Evolutionary conservation across 257 asterid genomes (phyloP).

Genomic region (Lithospermum erythrorhizon): DNA sequence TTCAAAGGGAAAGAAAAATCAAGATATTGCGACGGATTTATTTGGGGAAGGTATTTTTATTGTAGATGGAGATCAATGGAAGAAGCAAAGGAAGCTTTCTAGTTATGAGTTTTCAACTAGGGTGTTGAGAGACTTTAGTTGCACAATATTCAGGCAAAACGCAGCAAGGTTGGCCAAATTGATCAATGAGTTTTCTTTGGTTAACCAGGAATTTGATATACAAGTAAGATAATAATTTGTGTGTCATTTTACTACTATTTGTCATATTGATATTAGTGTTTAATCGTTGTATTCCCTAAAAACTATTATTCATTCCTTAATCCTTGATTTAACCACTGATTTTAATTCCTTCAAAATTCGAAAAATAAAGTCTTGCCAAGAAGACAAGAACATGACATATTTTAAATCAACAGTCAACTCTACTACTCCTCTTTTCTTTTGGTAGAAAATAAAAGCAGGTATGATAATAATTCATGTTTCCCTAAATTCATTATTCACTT

Average conservation of each 20-base stretch:
- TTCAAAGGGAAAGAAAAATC: conserved; percentile 38
- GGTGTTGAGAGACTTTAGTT: conserved; percentile 59
- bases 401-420: too few relatives aligned
- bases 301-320: too few relatives aligned
- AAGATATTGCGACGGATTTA: conserved; percentile 31
- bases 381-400: too few relatives aligned
- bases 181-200: conserved; percentile 17
- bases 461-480: too few relatives aligned
- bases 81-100: conserved; percentile 57
- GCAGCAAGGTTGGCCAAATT: conserved; percentile 33
- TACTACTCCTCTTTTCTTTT: too few relatives aligned
- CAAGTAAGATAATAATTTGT: conserved; percentile 34
- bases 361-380: too few relatives aligned
- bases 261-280: too few relatives aligned
- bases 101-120: conserved; percentile 69
- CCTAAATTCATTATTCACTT: too few relatives aligned
- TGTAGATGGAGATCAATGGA: conserved; percentile 73
- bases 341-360: too few relatives aligned
- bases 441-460: too few relatives aligned
- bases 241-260: background rate
- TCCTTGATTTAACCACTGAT: too few relatives aligned
- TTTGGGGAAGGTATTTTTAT: conserved; percentile 63
- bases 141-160: conserved; percentile 46
- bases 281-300: too few relatives aligned
- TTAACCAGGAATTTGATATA: conserved; percentile 35